Base-by-base conservation (phyloP, 1,284 basidiomycete genomes). In the Ceratorhiza oryzae-sativae region DNA sequence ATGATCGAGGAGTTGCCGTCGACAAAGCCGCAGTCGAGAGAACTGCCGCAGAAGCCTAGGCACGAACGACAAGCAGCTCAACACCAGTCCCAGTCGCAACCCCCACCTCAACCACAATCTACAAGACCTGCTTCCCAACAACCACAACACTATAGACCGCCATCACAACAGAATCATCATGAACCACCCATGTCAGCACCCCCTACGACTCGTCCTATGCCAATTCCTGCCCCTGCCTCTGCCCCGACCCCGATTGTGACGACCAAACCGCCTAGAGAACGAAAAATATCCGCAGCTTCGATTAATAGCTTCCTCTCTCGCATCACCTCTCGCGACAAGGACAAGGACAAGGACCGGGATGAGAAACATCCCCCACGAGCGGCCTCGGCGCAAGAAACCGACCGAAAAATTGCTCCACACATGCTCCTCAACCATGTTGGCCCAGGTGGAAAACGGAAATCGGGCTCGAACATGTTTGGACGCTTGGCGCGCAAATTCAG, bases 401-500 rank as follows among this genome's bases (percentile, higher is more conserved):
- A 59, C n/a, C 67, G 67, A 8, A 71, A 71, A 41, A 25, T 59
- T 32, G 55, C 67, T 5, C 67, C 67, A 4, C 67, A 71, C 20
- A 59, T 59, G 67, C 18, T 71, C 8, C 45, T 71, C 2, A 71
- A 71, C 55, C 67, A 71, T 27, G 67, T 71, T 9, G 59, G 59
- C 15, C 59, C 59, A 12, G 59, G 61, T n/a, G 61, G 61, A 3
- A 63, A 63, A 63, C 55, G 56, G 20, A 58, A 71, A 36, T 32
- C 46, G 30, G 42, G 56, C 4, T 48, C 48, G 8, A 55, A 36
- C 32, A 23, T 71, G 32, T 71, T 71, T 39, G 55, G 55, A 8
- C 67, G 67, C 2, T 9, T 71, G n/a, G 67, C 67, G 32, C 67
- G 67, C 55, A 71, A 71, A 45, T 34, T 71, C 55, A 71, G 67